Conservation (phyloP, 805 yeast species). For the Saturnispora zaruensis region DNA sequence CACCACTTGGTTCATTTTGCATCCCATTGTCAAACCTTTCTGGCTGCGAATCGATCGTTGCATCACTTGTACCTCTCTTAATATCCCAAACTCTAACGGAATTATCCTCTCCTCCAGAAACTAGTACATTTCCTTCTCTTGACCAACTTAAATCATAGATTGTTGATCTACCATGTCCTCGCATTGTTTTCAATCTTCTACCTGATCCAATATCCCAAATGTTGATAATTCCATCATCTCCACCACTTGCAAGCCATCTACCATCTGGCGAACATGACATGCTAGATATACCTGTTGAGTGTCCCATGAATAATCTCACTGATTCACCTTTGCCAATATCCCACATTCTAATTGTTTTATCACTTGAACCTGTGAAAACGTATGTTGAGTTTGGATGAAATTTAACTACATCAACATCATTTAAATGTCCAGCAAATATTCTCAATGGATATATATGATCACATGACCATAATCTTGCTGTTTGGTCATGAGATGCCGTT, state of each 20-base stretch:
- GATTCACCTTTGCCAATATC: conserved; percentile 83
- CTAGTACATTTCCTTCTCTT: conserved; percentile 79
- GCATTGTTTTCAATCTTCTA: conserved; percentile 77
- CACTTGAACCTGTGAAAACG: conserved; percentile 90
- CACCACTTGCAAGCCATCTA: conserved; percentile 65
- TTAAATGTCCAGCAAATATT: conserved; percentile 93
- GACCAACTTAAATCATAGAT: conserved; percentile 80
- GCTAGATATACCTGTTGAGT: conserved; percentile 78
- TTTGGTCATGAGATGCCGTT: conserved; percentile 96
- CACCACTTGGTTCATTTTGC: not conserved
- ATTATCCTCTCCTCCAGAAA: conserved; percentile 88
- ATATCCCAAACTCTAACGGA: conserved; percentile 96
- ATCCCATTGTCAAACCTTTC: conserved; percentile 45
- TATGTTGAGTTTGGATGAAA: conserved; percentile 97
- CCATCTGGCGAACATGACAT: conserved; percentile 95
- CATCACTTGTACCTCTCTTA: conserved; percentile 70
- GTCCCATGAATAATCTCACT: conserved; percentile 88
- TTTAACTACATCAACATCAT: conserved; percentile 89
- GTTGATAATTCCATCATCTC: conserved; percentile 64
- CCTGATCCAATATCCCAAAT: conserved; percentile 96
- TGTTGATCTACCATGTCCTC: conserved; percentile 86
- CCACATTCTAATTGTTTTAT: conserved; percentile 97
- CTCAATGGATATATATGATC: conserved; percentile 95
- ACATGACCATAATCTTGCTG: conserved; percentile 96
- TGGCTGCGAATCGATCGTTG: conserved; percentile 19